Percentiles rank a stretch among this genome's conserved stretches.
Evolutionary conservation across 768 basidiomycete genomes (phyloP).

Genomic region (Russula vinacea): DNA sequence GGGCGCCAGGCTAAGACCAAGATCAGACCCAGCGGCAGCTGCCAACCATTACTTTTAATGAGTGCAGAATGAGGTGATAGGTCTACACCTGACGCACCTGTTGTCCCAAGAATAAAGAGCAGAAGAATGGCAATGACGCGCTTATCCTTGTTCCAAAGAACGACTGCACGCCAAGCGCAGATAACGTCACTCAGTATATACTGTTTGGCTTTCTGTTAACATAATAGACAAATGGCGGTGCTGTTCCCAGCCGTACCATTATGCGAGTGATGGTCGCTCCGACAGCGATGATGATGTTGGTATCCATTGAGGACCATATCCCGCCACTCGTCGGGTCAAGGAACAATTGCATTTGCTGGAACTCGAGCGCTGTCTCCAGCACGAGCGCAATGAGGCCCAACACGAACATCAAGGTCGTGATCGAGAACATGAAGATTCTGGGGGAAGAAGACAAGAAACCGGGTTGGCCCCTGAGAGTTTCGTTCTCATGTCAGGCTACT

Average conservation of each 20-base stretch:
- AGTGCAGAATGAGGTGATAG: neutral
- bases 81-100: neutral
- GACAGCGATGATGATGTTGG: conserved; percentile 9
- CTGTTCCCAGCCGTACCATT: conserved; percentile 5
- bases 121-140: conserved; percentile 21
- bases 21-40: conserved; percentile 16
- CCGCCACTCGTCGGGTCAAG: conserved; percentile 12
- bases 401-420: conserved; percentile 23
- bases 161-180: conserved; percentile 25
- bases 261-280: conserved; percentile 11
- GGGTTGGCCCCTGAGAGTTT: conserved; percentile 2
- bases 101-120: conserved; percentile 14
- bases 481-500: neutral
- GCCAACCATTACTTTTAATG: neutral
- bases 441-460: conserved; percentile 19
- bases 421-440: conserved; percentile 19
- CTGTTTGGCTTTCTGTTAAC: neutral
- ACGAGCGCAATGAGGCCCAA: conserved; percentile 18
- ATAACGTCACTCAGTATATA: conserved; percentile 23
- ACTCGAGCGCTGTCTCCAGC: conserved; percentile 14
- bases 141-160: conserved; percentile 22
- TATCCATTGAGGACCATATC: conserved; percentile 6
- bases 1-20: conserved; percentile 10
- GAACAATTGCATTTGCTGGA: conserved; percentile 14
- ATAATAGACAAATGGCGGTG: neutral